Conservation (phyloP, 768 basidiomycete species). For the Galerina marginata region DNA sequence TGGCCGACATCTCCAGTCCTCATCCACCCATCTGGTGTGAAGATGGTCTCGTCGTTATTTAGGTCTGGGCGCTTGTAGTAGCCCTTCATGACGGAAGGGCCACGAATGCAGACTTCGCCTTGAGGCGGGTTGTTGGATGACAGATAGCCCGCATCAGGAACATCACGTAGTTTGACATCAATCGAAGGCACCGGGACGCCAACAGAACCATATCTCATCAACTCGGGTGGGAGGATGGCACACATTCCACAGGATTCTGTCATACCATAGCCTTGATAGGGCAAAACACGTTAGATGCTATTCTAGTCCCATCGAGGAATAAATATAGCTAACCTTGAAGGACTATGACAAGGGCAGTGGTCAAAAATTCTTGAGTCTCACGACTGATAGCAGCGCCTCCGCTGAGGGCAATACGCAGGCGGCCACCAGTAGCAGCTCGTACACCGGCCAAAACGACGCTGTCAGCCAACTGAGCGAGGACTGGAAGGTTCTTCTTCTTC, state of each 20-base stretch:
- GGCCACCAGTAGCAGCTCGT: constrained; percentile 84
- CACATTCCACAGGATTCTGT: constrained; percentile 97
- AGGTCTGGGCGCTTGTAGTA: constrained; percentile 95
- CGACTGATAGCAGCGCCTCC: constrained; percentile 87
- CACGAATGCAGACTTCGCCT: constrained; percentile 90
- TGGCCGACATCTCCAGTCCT: constrained; percentile 94
- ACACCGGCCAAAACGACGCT: constrained; percentile 77
- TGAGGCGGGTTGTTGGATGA: constrained; percentile 74
- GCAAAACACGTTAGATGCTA: constrained; percentile 10
- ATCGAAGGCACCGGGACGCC: constrained; percentile 88
- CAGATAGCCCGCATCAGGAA: constrained; percentile 84
- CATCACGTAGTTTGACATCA: constrained; percentile 88
- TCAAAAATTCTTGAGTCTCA: constrained; percentile 93
- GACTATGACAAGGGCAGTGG: constrained; percentile 76
- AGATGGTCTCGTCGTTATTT: constrained; percentile 81
- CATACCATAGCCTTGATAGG: constrained; percentile 84
- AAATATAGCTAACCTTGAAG: constrained; percentile 71
- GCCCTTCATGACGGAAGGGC: constrained; percentile 82
- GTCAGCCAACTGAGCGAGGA: constrained; percentile 73
- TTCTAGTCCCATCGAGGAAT: neutral
- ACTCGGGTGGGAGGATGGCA: constrained; percentile 82
- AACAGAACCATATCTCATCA: constrained; percentile 74
- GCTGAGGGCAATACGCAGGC: constrained; percentile 76
- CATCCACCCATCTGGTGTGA: constrained; percentile 92
- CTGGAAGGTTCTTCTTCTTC: constrained; percentile 75